Base-by-base conservation (phyloP, 176 grass and related monocot genomes). In the Aegilops umbellulata region DNA sequence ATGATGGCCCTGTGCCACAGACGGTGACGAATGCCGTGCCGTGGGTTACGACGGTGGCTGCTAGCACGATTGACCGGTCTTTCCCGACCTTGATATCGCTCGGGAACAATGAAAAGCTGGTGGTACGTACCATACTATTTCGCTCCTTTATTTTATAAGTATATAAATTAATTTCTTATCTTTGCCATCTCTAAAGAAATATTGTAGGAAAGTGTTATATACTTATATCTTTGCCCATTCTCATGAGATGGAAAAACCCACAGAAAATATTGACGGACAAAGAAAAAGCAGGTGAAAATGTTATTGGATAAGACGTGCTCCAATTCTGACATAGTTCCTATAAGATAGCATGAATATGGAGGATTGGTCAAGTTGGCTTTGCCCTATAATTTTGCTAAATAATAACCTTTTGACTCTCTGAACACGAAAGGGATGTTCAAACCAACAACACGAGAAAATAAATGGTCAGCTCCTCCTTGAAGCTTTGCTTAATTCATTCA, bases 41-140 rank as follows among this genome's bases (percentile, higher is more conserved):
- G 3, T 95, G 93, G 88, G 88, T 84, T 13, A 76, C 86, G 8
- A 88, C 76, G 1, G 90, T 88, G 12, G 90, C 88, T 0, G 90
- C 90, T 4, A 84, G 57, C 82, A 95, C 83, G 10, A 89, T 95
- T 0, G 90, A 95, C 68, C 57, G 90, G 13, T 51, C 88, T 0
- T 95, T 92, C 63, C 93, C 87, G 0, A 90, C 90, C 1, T 2
- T 76, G 22, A 78, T 90, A 1, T 74, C 41, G 3, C 88, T 95
- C 6, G 90, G 90, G 8, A 90, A 89, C 84, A 84, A 81, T 1
- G 74, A 82, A 25, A 90, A 35, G 16, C 22, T 92, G 3, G 68
- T 92, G 86, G 90, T 95, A 90, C 19, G 53, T 58, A 58, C 53
- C 20, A 93, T 9, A 58, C 7, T 22, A 8, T 57, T 57, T 22